phyloP scores from a whole-genome alignment of 768 basidiomycete species.

The Thelephora ganbajun region DNA sequence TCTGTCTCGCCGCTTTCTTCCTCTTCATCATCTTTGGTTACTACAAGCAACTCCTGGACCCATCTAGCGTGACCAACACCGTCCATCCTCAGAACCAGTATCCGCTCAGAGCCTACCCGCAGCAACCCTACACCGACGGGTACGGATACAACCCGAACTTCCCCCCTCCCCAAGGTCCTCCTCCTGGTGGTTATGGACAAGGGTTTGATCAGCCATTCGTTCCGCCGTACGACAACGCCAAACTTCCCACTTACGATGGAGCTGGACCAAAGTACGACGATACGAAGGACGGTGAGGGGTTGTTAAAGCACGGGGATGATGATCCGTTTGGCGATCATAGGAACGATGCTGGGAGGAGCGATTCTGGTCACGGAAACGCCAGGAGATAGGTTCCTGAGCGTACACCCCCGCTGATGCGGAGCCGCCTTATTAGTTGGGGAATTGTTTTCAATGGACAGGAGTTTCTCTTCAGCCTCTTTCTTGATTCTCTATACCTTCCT shows the following conservation, averaged over 20 bases:
- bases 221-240: conserved; percentile 1
- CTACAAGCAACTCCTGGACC: conserved; percentile 65
- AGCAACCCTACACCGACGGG: conserved; percentile 30
- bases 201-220: not conserved
- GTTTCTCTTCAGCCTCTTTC: too few species aligned
- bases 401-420: too few species aligned
- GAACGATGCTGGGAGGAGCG: too few species aligned
- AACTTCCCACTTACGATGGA: conserved; percentile 5
- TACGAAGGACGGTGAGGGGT: too few species aligned
- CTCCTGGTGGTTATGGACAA: not conserved
- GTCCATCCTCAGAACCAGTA: conserved; percentile 18
- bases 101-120: conserved; percentile 21
- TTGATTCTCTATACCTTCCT: too few species aligned
- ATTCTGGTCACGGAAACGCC: too few species aligned
- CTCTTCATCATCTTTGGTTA: conserved; percentile 53
- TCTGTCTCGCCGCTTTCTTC: conserved; percentile 47
- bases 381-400: not conserved
- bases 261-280: too few species aligned
- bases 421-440: too few species aligned
- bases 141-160: not conserved
- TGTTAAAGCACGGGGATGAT: too few species aligned
- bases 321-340: too few species aligned
- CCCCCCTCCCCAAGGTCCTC: not conserved
- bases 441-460: too few species aligned
- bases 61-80: conserved; percentile 39